Evolutionary conservation across 179 eudicot genomes (phyloP), one percentile per base, ranked within the genome.

Genomic region (Silene vulgaris): DNA sequence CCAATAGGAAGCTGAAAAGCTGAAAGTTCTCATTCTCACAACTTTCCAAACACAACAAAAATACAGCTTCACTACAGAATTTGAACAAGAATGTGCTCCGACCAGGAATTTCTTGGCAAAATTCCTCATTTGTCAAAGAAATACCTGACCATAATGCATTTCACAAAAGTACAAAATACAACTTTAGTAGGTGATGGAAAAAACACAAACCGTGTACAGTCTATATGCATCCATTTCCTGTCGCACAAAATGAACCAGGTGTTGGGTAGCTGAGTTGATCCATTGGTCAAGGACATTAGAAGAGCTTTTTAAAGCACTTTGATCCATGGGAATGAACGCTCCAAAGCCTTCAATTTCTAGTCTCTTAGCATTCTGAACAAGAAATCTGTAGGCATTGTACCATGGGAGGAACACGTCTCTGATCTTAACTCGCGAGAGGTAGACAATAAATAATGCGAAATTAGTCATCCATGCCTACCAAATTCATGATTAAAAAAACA

Each of bases 201-300:
- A 29, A 76, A 26, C 50, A 82, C 91, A 59, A 26, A 92, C 99
- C 64, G 99, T 95, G 76, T 93, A 95, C 67, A 95, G 85, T 52
- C 97, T 86, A 82, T 95, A 95, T 65, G 85, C 97, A 85, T 95
- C 91, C 99, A 95, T 95, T 84, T 93, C 97, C 78, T 90, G 90
- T 66, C 92, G 87, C 62, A 95, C 99, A 86, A 90, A 95, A 78
- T 88, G 96, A 72, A 95, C 99, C 79, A 95, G 80, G 79, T 93
- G 92, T 76, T 87, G 90, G 8, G 96, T 90, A 35, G 99, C 99
- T 37, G 99, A 95, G 80, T 90, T 90, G 84, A 95, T 95, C 99
- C 99, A 95, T 82, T 95, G 96, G 83, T 95, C 99, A 80, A 95
- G 97, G 67, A 95, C 99, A 88, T 93, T 95, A 72, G 96, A 88